These are phyloP conservation scores for Suhomyces bolitotheri DNA, from an alignment of 1,139 yeast species.

Conservation along the genomic window DNA sequence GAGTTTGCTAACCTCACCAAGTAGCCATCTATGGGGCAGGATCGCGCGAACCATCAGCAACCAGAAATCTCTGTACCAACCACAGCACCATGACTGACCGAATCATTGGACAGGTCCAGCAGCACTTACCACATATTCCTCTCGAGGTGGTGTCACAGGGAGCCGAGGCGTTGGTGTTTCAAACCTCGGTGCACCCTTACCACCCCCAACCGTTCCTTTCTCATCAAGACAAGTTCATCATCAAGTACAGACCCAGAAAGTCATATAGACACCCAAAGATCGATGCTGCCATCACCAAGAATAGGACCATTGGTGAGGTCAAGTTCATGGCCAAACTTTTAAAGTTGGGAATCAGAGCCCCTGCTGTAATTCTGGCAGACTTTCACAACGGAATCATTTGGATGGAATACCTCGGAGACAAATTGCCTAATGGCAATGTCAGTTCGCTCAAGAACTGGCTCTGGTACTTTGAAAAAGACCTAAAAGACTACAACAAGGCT, in stretches of 20 bases:
- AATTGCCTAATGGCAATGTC: constrained; percentile 45
- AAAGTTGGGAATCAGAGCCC: constrained; percentile 60
- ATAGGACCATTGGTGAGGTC: constrained; percentile 83
- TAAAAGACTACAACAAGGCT: constrained; percentile 22
- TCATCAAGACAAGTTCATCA: constrained; percentile 47
- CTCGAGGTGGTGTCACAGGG: constrained; percentile 75
- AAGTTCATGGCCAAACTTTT: constrained; percentile 66
- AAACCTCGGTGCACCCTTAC: constrained; percentile 69
- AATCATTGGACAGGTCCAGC: constrained; percentile 41
- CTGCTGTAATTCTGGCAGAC: constrained; percentile 71
- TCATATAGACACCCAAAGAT: constrained; percentile 84
- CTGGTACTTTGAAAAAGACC: constrained; percentile 56
- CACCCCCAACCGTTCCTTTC: constrained; percentile 31
- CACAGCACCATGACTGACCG: constrained; percentile 42
- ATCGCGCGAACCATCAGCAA: no score
- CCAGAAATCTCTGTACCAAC: no score
- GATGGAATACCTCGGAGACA: constrained; percentile 76
- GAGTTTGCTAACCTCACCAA: no score
- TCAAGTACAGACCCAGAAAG: constrained; percentile 87
- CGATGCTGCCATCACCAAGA: constrained; percentile 73
- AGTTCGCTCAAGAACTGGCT: constrained; percentile 71
- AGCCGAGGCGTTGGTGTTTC: constrained; percentile 89
- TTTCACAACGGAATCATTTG: constrained; percentile 78
- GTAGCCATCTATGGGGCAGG: no score
- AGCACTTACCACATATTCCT: constrained; percentile 48